These are phyloP conservation scores for Pestalotiopsis sp. DNA, from an alignment of 2,329 filamentous ascomycete species.

Conservation along the genomic window DNA sequence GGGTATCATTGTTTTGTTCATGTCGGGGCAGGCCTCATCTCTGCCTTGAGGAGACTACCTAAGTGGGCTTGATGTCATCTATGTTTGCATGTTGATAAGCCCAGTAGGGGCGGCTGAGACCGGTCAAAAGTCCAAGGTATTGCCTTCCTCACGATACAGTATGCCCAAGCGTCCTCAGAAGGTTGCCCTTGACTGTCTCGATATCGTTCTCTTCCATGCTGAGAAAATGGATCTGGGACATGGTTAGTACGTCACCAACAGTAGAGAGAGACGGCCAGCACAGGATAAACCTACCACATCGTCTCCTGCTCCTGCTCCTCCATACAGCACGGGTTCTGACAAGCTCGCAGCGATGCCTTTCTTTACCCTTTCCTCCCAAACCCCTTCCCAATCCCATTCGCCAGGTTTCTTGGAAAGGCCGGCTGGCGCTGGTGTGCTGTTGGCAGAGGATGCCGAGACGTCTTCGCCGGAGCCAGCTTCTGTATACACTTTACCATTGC, in stretches of 20 bases:
- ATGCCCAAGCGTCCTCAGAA: conserved; percentile 47
- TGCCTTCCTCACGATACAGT: background rate
- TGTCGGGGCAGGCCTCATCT: background rate
- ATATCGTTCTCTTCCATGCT: conserved; percentile 63
- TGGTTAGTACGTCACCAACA: conserved; percentile 2
- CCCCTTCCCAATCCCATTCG: conserved; percentile 97
- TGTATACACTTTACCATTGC: conserved; percentile 45
- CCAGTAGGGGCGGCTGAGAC: background rate
- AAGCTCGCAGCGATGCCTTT: conserved; percentile 77
- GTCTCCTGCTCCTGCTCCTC: conserved; percentile 62
- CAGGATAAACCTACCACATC: conserved; percentile 66
- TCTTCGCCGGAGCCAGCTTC: conserved; percentile 24
- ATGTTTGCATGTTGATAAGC: background rate
- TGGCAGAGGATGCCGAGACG: conserved; percentile 1
- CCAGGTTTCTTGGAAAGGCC: conserved; percentile 60
- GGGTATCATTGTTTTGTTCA: conserved; percentile 2
- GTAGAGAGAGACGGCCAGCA: background rate
- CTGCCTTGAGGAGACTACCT: background rate
- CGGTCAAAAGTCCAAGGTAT: background rate
- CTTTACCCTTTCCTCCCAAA: conserved; percentile 89
- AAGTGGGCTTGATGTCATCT: background rate
- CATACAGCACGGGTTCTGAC: conserved; percentile 80
- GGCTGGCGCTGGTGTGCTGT: conserved; percentile 1
- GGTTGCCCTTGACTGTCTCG: conserved; percentile 59
- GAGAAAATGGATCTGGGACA: conserved; percentile 66